These are phyloP conservation scores for Mycocentrospora acerina DNA, from an alignment of 2,329 filamentous ascomycete species.

Conservation along the genomic window DNA sequence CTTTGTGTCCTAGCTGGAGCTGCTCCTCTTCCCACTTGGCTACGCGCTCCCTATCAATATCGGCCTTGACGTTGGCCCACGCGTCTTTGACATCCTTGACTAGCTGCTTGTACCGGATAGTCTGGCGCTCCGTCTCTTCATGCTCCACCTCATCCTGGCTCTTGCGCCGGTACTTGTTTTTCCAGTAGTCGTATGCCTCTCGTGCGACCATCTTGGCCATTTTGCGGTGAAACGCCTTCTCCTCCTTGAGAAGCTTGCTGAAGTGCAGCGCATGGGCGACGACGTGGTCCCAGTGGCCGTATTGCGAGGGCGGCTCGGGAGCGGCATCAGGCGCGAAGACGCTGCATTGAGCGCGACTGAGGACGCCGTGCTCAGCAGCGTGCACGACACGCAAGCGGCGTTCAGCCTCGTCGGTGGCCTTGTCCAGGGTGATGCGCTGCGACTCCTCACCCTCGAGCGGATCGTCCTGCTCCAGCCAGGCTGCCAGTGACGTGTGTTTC, in stretches of 20 bases:
- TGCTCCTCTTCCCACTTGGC: constrained; percentile 64
- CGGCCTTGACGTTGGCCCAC: constrained; percentile 60
- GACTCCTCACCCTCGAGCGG: constrained; percentile 47
- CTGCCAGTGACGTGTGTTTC: constrained; percentile 57
- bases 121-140: constrained; percentile 70
- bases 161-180: constrained; percentile 59
- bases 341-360: constrained; percentile 70
- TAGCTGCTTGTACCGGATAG: constrained; percentile 70
- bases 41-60: constrained; percentile 59
- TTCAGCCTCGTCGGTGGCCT: constrained; percentile 62
- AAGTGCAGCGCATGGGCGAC: constrained; percentile 78
- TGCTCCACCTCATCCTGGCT: constrained; percentile 73
- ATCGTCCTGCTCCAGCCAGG: constrained; percentile 64
- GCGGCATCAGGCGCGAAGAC: constrained; percentile 71
- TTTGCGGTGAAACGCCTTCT: constrained; percentile 75
- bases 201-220: constrained; percentile 78
- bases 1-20: constrained; percentile 58
- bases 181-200: constrained; percentile 75
- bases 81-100: constrained; percentile 63
- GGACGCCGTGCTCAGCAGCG: constrained; percentile 73
- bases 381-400: constrained; percentile 69
- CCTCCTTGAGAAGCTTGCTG: constrained; percentile 73
- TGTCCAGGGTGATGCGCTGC: constrained; percentile 33
- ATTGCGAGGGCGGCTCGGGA: constrained; percentile 76
- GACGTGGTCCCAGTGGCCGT: constrained; percentile 85